Base-by-base conservation (phyloP, 140 eudicot genomes). In the Cichorium intybus region DNA sequence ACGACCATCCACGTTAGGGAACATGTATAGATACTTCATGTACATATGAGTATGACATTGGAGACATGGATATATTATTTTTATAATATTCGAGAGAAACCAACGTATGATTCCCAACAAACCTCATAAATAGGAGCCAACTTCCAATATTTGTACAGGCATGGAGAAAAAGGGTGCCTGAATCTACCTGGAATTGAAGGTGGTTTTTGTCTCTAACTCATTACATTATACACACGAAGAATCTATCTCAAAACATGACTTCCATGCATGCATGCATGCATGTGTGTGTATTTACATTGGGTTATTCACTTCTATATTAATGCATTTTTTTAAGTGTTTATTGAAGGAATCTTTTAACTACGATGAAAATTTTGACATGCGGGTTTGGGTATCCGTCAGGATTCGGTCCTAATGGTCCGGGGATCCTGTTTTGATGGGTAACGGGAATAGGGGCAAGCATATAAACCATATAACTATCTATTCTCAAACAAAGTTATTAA, bases 121-220 rank as follows among this genome's bases (percentile, higher is more conserved):
- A 66, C 55, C 60, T 64, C 66, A 73, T 64, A 73, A 73, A 58
- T 31, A 56, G 26, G 56, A 56, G 59, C 61, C 77, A 72, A 27
- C 71, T 73, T 46, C 64, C 67, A 17, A 46, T 46, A 74, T 48
- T 57, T 58, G 26, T 65, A 56, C 35, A 31, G 57, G 63, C 29
- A 12, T 9, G 20, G 65, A 28, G 51, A 6, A 39, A 62, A 58
- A 74, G 73, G 73, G 79, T 66, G 74, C 69, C 79, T 74, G 79
- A 74, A 74, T 67, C 74, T 74, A 74, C 74, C 79, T 74, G 79
- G 79, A 74, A 18, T 66, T 66, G 79, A 60, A 66, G 57, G 63
- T 74, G 57, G 56, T 59, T 66, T 74, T 74, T 74, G 79, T 74
- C 79, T 58, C 60, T 39, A 58, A 43, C 16, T 59, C 56, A 66